Evolutionary conservation across 2,329 filamentous ascomycete species (phyloP), one percentile per base, ranked within the genome.

Genomic region (Fusarium odoratissimum): DNA sequence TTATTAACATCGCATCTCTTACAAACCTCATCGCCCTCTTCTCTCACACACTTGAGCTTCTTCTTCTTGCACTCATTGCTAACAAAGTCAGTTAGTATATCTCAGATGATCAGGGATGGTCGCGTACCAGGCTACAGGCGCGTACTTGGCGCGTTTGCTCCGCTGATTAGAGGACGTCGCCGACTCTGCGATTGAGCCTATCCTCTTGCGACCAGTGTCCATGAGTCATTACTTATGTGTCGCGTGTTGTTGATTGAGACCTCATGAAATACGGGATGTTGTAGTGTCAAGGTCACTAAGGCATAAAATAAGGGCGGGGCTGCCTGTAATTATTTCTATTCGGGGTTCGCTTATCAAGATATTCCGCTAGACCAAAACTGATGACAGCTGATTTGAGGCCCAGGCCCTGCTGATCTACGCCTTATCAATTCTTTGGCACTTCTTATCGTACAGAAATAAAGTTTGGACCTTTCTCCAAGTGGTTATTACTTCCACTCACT

Each of bases 1-100:
- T 42, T n/a, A 25, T 49, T 57, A 0, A 33, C 19, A 14, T 33
- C 41, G 25, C 63, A 66, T 19, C 63, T 66, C 23, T 41, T 64
- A 25, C 63, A 66, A 1, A 42, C 7, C 2, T 58, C 30, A 23
- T 64, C 30, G 0, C 49, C 60, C 3, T 57, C 63, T 1, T 66
- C 63, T 8, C 37, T 64, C n/a, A 64, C 42, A 38, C 63, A 66
- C n/a, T 66, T 66, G 8, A 66, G 23, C 14, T 66, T 66, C 9
- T 31, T 64, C 44, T 66, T 66, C 42, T 66, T 66, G 23, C 63
- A 66, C 25, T 64, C 61, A 35, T 66, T 64, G 19, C 63, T 66
- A 28, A 17, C 2, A 16, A 2, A 2, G 40, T 65, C 41, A 64
- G 46, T 25, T 16, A 12, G 28, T 33, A 5, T 42, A n/a, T 12